A percentile compares a stretch with the other conserved stretches of the same genome.
Evolutionary conservation across 2,329 filamentous ascomycete genomes (phyloP).

Genomic region (Colletotrichum musae): DNA sequence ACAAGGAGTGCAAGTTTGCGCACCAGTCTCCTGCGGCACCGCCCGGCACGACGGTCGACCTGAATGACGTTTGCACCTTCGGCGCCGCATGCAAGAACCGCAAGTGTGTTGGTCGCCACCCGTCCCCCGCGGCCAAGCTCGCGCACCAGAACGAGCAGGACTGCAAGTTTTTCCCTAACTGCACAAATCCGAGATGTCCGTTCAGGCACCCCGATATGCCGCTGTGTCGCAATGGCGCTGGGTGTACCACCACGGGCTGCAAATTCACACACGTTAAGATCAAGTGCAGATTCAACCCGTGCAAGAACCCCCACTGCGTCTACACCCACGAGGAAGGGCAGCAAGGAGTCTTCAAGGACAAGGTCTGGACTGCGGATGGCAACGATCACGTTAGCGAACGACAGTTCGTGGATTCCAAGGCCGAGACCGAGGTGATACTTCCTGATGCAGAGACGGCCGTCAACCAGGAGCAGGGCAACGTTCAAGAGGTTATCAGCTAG

Average conservation of each 20-base stretch:
- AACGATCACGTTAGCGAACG: conserved; percentile 86
- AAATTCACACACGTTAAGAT: conserved; percentile 90
- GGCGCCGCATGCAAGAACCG: conserved; percentile 95
- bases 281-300: conserved; percentile 92
- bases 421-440: conserved; percentile 80
- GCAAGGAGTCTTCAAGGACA: conserved; percentile 86
- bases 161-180: conserved; percentile 93
- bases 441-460: conserved; percentile 61
- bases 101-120: conserved; percentile 93
- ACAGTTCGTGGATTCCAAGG: conserved; percentile 84
- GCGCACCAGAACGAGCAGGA: conserved; percentile 87
- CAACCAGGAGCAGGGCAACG: conserved; percentile 55
- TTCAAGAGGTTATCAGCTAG: conserved; percentile 56
- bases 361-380: conserved; percentile 85
- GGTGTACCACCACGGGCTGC: conserved; percentile 86
- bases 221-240: conserved; percentile 90
- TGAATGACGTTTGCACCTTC: conserved; percentile 84
- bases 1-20: conserved; percentile 91
- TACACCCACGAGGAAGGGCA: conserved; percentile 96
- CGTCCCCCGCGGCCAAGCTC: conserved; percentile 86
- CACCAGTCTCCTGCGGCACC: conserved; percentile 95
- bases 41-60: conserved; percentile 81
- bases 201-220: conserved; percentile 93
- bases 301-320: conserved; percentile 87
- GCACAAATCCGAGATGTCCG: conserved; percentile 87